Evolutionary conservation across 768 basidiomycete species (phyloP), one percentile per base, ranked within the genome.

Genomic region (Rhodosporidiobolus sp.): DNA sequence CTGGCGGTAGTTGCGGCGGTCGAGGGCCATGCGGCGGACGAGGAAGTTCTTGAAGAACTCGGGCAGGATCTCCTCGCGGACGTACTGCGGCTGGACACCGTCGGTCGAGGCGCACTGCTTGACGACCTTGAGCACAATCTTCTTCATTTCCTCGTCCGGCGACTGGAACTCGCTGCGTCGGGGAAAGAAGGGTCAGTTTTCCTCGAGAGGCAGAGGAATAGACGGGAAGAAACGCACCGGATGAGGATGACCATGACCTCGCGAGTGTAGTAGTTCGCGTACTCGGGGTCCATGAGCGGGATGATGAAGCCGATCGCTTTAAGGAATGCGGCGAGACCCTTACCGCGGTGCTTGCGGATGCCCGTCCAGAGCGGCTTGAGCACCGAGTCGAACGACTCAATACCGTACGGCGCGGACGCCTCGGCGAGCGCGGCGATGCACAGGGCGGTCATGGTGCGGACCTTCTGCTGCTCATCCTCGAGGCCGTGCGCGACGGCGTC

Each of bases 81-180:
- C 96, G 81, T 97, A 99, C 52, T 87, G 86, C 5, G 96, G 88
- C 0, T 93, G 93, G 49, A 99, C 96, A 83, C 96, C 96, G 80
- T 99, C 96, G 3, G 96, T 99, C 16, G 93, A 92, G 45, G 96
- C 92, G 79, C 96, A 98, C 81, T 98, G 96, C 82, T 98, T 96
- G 78, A 98, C 94, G 67, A 99, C 96, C 82, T 98, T 98, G 62
- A 99, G 83, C 10, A 99, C 96, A 76, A 98, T 98, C 86, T 98
- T 96, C 87, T 98, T 95, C 96, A 99, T 99, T 85, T 99, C 96
- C 81, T 99, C 96, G 80, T 99, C 96, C 16, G 95, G 95, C 11
- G 94, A 96, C 81, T 95, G 94, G 85, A 97, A 98, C 83, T 97
- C 95, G 49, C 67, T 67, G 63, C 28, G 20, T 12, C n/a, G 32